Evolutionary conservation across 2,329 filamentous ascomycete species (phyloP), one percentile per base, ranked within the genome.

Genomic region (Calonectria crousiana): DNA sequence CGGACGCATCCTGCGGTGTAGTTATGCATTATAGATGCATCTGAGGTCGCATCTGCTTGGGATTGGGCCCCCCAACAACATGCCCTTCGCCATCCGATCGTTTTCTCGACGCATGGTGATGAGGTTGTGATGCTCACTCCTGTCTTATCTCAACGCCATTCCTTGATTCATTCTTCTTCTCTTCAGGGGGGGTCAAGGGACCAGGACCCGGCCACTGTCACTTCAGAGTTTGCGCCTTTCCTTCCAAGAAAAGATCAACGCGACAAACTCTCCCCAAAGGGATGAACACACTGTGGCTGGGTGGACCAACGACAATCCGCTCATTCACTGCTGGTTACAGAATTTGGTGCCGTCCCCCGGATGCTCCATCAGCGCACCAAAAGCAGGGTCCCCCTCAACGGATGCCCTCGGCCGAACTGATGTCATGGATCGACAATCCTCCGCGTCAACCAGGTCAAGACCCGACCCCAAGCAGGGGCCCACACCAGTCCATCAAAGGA

Each of bases 371-470:
- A 75, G 64, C 76, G 34, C 74, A 56, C 72, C 74, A 53, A 75
- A 71, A 62, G 75, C 75, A 77, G 73, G 73, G 74, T 75, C 72
- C 38, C 28, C 58, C 49, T 20, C 69, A 60, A 60, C 69, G 73
- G 65, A 51, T 69, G 66, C 75, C 60, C 74, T 76, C 75, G 75
- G 77, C 74, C 76, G 69, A 74, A 75, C 76, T 83, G 81, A 83
- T 83, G 81, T 83, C 81, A 83, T 82, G 79, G 81, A 83, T 83
- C 81, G 82, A 73, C 81, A 77, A 51, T 53, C 49, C 73, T 74
- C 73, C 71, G 76, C 72, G 73, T 76, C 69, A 53, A 78, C 72
- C 49, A 71, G 75, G 70, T 66, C 56, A 72, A 70, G 65, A 52
- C 49, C 71, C 64, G 72, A 75, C 71, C 75, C 53, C 49, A 62